Evolutionary conservation across 805 yeast species (phyloP).

Genomic region (Clavispora carvajalis): DNA sequence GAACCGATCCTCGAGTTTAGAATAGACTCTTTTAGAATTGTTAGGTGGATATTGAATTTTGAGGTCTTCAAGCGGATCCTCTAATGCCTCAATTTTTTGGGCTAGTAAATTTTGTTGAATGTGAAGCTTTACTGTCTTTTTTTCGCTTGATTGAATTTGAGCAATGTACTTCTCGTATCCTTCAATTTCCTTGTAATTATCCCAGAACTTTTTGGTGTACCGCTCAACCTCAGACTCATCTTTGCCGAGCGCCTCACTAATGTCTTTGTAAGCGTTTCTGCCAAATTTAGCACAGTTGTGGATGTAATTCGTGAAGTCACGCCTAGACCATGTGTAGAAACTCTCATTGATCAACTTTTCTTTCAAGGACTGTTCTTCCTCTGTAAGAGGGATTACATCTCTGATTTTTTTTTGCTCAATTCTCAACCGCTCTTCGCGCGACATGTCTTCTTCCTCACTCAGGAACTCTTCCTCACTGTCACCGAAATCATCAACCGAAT

Average conservation of each 20-base stretch:
- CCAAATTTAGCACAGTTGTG: constrained; percentile 70
- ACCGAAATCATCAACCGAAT: constrained; percentile 56
- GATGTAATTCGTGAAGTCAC: constrained; percentile 69
- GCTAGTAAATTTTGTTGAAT: constrained; percentile 53
- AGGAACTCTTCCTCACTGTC: constrained; percentile 46
- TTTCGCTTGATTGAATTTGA: constrained; percentile 73
- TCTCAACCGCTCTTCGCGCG: constrained; percentile 32
- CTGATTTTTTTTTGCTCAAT: constrained; percentile 54
- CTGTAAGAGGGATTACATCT: constrained; percentile 52
- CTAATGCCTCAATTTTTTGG: constrained; percentile 46
- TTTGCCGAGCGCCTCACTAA: constrained; percentile 54
- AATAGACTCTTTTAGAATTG: constrained; percentile 69
- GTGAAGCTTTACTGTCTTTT: constrained; percentile 50
- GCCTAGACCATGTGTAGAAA: constrained; percentile 64
- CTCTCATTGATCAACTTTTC: constrained; percentile 50
- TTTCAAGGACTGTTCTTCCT: constrained; percentile 54
- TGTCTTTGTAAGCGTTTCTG: constrained; percentile 42
- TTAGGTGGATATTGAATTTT: constrained; percentile 75
- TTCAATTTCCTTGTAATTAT: constrained; percentile 51
- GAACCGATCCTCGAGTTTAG: constrained; percentile 66
- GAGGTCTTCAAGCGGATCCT: constrained; percentile 60
- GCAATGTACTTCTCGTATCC: constrained; percentile 66
- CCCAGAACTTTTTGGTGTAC: constrained; percentile 64
- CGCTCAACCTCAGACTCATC: constrained; percentile 52
- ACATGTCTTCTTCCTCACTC: constrained; percentile 35